Percentiles rank a stretch among this genome's conserved stretches.
Evolutionary conservation across 106 monocot genomes (phyloP).

Genomic region (Dendrobium chrysotoxum): DNA sequence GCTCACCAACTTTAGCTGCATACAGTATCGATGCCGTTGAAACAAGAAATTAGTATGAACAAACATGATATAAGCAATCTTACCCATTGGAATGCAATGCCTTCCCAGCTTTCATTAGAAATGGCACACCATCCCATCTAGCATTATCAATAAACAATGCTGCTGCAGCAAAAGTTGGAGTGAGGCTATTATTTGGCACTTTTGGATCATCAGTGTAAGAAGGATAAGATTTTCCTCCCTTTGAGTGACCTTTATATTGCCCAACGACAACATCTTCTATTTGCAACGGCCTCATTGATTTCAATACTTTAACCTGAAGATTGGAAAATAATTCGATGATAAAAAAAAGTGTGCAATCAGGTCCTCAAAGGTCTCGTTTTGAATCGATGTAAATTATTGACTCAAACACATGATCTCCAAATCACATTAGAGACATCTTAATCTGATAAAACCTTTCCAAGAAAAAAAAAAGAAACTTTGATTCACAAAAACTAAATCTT

Average conservation of each 20-base stretch:
- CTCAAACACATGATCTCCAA: too few species aligned
- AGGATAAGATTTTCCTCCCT: conserved; percentile 53
- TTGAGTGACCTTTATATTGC: conserved; percentile 74
- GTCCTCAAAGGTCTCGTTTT: too few species aligned
- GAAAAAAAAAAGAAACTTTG: too few species aligned
- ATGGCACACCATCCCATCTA: conserved; percentile 91
- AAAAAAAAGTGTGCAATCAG: too few species aligned
- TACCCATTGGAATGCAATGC: conserved; percentile 55
- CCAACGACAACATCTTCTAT: conserved; percentile 74
- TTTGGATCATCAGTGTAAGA: conserved; percentile 66
- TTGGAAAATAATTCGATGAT: too few species aligned
- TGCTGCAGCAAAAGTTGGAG: conserved; percentile 81
- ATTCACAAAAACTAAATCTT: not conserved
- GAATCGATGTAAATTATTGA: too few species aligned
- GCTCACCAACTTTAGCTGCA: too few species aligned
- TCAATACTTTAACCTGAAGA: conserved; percentile 66
- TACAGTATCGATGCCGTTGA: too few species aligned
- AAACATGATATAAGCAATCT: too few species aligned
- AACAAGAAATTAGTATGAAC: conserved; percentile 1
- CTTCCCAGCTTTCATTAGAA: conserved; percentile 86
- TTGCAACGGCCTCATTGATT: conserved; percentile 63
- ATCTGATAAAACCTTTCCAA: too few species aligned
- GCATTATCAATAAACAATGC: conserved; percentile 84
- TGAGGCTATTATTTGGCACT: conserved; percentile 64
- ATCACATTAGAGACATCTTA: too few species aligned